Conservation (phyloP, 148 eudicot genomes). For the Camellia japonica region DNA sequence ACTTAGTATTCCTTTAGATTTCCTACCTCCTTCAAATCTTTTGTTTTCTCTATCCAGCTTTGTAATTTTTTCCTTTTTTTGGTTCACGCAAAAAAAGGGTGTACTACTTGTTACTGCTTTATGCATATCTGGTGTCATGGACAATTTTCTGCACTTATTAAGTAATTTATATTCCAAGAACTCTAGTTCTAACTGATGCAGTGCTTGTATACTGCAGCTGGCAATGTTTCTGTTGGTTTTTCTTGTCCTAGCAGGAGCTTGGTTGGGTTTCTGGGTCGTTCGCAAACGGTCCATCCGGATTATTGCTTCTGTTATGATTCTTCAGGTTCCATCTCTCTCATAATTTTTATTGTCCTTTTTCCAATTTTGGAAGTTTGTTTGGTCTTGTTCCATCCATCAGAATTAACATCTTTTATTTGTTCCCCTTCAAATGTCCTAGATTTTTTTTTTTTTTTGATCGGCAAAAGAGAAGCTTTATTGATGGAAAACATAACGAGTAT, state of each 20-base stretch:
- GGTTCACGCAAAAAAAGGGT: not conserved
- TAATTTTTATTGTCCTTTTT: too few relatives aligned
- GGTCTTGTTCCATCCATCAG: not conserved
- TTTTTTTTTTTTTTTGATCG: too few relatives aligned
- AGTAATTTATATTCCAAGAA: not conserved
- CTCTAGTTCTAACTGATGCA: conserved; percentile 2
- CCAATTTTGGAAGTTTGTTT: not conserved
- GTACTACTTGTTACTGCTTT: not conserved
- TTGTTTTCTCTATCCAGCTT: not conserved
- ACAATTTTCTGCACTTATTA: not conserved
- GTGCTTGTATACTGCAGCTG: conserved; percentile 53
- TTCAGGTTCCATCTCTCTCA: conserved; percentile 53
- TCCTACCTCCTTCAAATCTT: not conserved
- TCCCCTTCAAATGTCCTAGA: not conserved
- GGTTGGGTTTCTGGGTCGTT: conserved; percentile 97
- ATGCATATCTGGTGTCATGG: not conserved
- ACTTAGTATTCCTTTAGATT: not conserved
- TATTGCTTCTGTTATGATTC: conserved; percentile 65
- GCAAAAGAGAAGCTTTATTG: too few relatives aligned
- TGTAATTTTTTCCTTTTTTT: not conserved
- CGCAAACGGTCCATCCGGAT: conserved; percentile 85
- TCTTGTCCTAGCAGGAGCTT: conserved; percentile 77
- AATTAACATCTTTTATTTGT: not conserved
- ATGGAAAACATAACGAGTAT: too few relatives aligned
- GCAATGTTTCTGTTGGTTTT: conserved; percentile 57